phyloP scores from a whole-genome alignment of 2,329 filamentous ascomycete genomes.

The Scortechinia acanthostroma region DNA sequence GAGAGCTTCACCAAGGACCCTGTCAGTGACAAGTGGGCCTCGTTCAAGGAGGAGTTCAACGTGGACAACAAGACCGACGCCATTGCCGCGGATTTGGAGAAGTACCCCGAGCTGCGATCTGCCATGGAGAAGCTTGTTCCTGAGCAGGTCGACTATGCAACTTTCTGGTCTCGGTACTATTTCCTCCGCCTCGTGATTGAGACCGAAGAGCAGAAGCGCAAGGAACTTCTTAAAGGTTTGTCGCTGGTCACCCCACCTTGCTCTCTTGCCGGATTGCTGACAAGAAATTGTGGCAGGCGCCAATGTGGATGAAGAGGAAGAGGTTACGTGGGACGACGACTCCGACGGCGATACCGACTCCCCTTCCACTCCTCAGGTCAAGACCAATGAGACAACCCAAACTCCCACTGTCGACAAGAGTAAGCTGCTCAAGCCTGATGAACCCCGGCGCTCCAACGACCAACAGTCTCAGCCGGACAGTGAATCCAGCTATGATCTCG shows the following conservation, averaged over 20 bases:
- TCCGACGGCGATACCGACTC: slow-evolving; percentile 20
- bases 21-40: slow-evolving; percentile 64
- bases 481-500: slow-evolving; percentile 91
- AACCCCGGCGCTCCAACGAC: slow-evolving; percentile 73
- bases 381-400: slow-evolving; percentile 34
- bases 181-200: slow-evolving; percentile 89
- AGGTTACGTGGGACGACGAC: slow-evolving; percentile 12
- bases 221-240: slow-evolving; percentile 84
- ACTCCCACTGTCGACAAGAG: slow-evolving; percentile 20
- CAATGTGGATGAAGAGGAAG: slow-evolving; percentile 49
- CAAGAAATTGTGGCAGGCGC: slow-evolving; percentile 64
- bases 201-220: slow-evolving; percentile 80
- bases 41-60: slow-evolving; percentile 70
- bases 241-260: slow-evolving; percentile 7
- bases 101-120: slow-evolving; percentile 74
- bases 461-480: slow-evolving; percentile 86
- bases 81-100: slow-evolving; percentile 75
- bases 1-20: slow-evolving; percentile 82
- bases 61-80: slow-evolving; percentile 77
- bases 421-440: slow-evolving; percentile 49
- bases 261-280: slow-evolving; percentile 46
- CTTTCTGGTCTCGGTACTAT: slow-evolving; percentile 94
- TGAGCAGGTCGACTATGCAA: slow-evolving; percentile 76
- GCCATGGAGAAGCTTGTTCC: slow-evolving; percentile 98
- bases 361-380: slow-evolving; percentile 12